Conservation (phyloP, 225 moss, liverwort and hornwort species). For the Thuidium tamariscinum region DNA sequence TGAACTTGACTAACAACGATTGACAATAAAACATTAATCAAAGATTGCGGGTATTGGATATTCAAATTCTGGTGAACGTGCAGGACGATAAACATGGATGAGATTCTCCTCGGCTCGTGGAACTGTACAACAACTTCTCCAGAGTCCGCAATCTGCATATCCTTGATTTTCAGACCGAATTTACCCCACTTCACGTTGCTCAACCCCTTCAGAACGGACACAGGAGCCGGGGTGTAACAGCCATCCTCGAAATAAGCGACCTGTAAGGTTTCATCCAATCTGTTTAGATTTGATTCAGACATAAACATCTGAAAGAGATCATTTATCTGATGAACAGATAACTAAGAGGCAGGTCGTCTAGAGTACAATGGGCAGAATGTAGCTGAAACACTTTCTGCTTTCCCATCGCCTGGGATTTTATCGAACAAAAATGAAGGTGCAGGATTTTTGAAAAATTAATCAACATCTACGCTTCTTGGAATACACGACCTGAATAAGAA, state of each 20-base stretch:
- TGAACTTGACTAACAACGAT: background rate
- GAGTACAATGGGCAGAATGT: background rate
- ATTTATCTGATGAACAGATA: background rate
- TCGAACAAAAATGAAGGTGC: background rate
- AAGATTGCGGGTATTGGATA: conserved; percentile 14
- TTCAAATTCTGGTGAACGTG: conserved; percentile 30
- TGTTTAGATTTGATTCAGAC: background rate
- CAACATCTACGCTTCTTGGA: background rate
- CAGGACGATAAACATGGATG: conserved; percentile 30
- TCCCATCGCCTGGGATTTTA: background rate
- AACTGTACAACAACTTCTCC: conserved; percentile 28
- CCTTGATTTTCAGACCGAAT: conserved; percentile 27
- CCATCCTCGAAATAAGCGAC: conserved; percentile 44
- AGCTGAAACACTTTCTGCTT: background rate
- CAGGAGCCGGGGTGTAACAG: conserved; percentile 30
- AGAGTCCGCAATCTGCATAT: conserved; percentile 8
- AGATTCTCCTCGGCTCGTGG: conserved; percentile 17
- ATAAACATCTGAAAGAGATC: background rate
- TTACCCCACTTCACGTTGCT: conserved; percentile 25
- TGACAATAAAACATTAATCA: background rate
- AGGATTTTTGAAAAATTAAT: background rate
- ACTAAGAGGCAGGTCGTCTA: background rate
- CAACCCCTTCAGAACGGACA: conserved; percentile 24
- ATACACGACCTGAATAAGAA: background rate
- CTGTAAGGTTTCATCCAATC: conserved; percentile 1